These are phyloP conservation scores for Penicillium goetzii DNA, from an alignment of 495 filamentous ascomycete species.

Conservation along the genomic window DNA sequence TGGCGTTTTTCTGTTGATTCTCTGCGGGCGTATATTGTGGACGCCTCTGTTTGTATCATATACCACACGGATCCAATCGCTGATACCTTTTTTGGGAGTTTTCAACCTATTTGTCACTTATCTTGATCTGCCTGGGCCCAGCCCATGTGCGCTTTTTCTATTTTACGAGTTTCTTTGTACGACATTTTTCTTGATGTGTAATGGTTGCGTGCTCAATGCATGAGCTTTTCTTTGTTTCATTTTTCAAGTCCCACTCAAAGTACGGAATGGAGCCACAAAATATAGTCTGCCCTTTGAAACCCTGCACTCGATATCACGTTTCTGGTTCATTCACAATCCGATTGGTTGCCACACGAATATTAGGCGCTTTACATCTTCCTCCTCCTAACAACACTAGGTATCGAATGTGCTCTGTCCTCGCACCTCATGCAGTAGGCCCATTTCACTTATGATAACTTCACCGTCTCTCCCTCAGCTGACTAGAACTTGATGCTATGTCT, in stretches of 20 bases:
- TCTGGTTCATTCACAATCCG: neutral
- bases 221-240: slow-evolving; percentile 5
- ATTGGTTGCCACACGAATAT: neutral
- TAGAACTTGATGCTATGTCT: neutral
- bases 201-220: neutral
- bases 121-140: neutral
- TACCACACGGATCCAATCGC: slow-evolving; percentile 32
- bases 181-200: slow-evolving; percentile 1
- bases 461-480: neutral
- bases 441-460: no score
- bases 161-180: slow-evolving; percentile 12
- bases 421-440: no score
- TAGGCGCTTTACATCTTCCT: no score
- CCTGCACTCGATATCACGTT: neutral
- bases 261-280: neutral
- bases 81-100: slow-evolving; percentile 29
- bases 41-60: slow-evolving; percentile 34
- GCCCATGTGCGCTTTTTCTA: slow-evolving; percentile 14
- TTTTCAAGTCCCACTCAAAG: no score
- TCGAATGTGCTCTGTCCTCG: no score
- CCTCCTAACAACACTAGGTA: no score
- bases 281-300: neutral
- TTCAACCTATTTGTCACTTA: slow-evolving; percentile 9
- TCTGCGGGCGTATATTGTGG: slow-evolving; percentile 25
- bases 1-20: slow-evolving; percentile 20